Base-by-base conservation (phyloP, 1,139 yeast genomes). In the Kurtzmaniella natalensis region DNA sequence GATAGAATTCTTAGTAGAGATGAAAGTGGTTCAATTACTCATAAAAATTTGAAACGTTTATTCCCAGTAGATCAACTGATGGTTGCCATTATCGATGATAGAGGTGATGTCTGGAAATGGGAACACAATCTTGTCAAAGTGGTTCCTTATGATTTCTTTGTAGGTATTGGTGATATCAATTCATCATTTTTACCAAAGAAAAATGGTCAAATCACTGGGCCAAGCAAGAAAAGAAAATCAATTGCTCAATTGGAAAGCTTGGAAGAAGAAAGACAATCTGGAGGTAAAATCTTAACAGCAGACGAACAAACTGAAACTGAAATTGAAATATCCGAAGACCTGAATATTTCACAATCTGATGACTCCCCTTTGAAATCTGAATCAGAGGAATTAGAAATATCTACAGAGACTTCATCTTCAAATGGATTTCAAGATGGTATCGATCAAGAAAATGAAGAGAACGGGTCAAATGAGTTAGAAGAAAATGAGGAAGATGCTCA, bases 101-200 rank as follows among this genome's bases (percentile, higher is more conserved):
- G 99, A 55, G 98, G 97, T 4, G 99, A 92, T 56, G 98, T 92
- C 8, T 92, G 99, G 99, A 87, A 85, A 52, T 92, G 98, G 98
- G 86, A 88, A 44, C 81, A 84, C 18, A 89, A 92, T 54, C 66
- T 92, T 44, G 78, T 92, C 40, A 87, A 89, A 55, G 98, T 92
- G 7, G 84, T 88, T 2, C 98, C 98, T 0, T 92, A 87, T 55
- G 95, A 87, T 53, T 94, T 92, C 50, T 94, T 94, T 50, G 95
- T 88, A 28, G 97, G 97, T 8, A 87, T 92, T 40, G 99, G 99
- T 22, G 99, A 94, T 64, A 94, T 94, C 50, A 94, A 94, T 53
- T 86, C 96, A 16, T 82, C 89, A 46, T 88, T 87, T 53, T 64
- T 92, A 39, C 97, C 98, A 0, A 81, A 84, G 47, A 87, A 83